Evolutionary conservation across 2,329 filamentous ascomycete species (phyloP).

Genomic region (Trichoderma sp.): DNA sequence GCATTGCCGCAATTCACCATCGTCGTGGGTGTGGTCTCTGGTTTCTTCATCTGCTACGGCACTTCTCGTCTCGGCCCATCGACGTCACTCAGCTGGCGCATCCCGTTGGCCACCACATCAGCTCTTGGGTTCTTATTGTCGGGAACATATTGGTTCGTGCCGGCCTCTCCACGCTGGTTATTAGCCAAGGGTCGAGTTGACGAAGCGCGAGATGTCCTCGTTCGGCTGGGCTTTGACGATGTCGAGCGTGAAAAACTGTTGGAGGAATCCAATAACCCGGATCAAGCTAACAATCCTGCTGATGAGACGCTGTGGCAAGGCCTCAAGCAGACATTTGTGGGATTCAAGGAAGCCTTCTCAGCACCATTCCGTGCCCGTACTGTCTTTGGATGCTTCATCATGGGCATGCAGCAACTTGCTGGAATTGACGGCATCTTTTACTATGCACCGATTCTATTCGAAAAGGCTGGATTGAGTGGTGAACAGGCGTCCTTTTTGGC

Average conservation of each 20-base stretch:
- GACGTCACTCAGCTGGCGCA: conserved; percentile 54
- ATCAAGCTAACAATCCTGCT: not conserved
- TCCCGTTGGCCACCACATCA: conserved; percentile 46
- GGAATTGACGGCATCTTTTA: conserved; percentile 62
- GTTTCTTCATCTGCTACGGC: conserved; percentile 62
- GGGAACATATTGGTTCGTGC: conserved; percentile 38
- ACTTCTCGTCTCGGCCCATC: conserved; percentile 42
- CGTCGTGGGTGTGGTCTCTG: conserved; percentile 49
- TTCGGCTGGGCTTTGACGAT: conserved; percentile 43
- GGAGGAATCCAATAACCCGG: conserved; percentile 26
- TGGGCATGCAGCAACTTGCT: conserved; percentile 57
- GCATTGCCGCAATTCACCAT: conserved; percentile 54
- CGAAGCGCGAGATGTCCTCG: conserved; percentile 41
- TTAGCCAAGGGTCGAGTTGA: conserved; percentile 40
- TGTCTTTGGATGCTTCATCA: conserved; percentile 53
- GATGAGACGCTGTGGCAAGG: conserved; percentile 30
- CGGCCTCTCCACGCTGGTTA: conserved; percentile 57
- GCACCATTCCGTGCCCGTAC: conserved; percentile 43
- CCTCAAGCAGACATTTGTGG: conserved; percentile 29
- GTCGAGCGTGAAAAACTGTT: conserved; percentile 42
- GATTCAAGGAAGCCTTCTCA: conserved; percentile 36
- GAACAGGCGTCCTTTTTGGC: conserved; percentile 54
- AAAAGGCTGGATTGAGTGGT: conserved; percentile 55
- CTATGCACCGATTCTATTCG: conserved; percentile 59
- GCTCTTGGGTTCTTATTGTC: conserved; percentile 29